phyloP scores from a whole-genome alignment of 1,139 yeast genomes.

The Hyphopichia buzzinii region DNA sequence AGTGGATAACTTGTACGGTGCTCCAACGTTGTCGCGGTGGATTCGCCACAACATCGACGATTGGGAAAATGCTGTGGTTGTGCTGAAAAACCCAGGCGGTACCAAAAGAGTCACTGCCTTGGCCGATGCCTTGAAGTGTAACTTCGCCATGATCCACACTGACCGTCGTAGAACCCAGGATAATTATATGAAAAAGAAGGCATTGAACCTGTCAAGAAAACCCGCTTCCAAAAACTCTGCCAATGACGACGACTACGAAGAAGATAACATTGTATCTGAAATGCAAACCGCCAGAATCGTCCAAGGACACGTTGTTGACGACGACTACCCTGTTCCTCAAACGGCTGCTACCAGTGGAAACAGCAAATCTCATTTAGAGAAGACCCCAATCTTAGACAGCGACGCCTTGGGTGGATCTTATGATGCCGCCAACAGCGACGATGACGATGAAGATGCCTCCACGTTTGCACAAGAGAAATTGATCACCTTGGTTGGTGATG shows the following conservation, averaged over 20 bases:
- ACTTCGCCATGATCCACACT: conserved; percentile 98
- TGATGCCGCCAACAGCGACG: conserved; percentile 72
- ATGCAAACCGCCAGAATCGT: conserved; percentile 95
- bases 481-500: conserved; percentile 96
- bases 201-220: conserved; percentile 24
- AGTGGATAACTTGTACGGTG: conserved; percentile 93
- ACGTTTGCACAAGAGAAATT: conserved; percentile 73
- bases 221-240: conserved; percentile 8
- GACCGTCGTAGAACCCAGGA: conserved; percentile 91
- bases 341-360: conserved; percentile 12
- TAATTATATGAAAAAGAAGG: conserved; percentile 47
- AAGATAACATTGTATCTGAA: conserved; percentile 73
- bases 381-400: conserved; percentile 25
- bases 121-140: conserved; percentile 92
- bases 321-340: conserved; percentile 49
- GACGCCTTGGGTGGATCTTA: conserved; percentile 82
- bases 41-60: conserved; percentile 85
- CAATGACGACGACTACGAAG: conserved; percentile 55
- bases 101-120: conserved; percentile 96
- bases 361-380: conserved; percentile 9
- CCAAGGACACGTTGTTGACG: conserved; percentile 96
- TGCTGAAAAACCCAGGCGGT: conserved; percentile 97
- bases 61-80: conserved; percentile 79
- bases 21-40: conserved; percentile 96
- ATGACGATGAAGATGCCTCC: conserved; percentile 81